A percentile compares a stretch with the other conserved stretches of the same genome.
Conservation (phyloP, 805 yeast species). For the Metschnikowia similis region DNA sequence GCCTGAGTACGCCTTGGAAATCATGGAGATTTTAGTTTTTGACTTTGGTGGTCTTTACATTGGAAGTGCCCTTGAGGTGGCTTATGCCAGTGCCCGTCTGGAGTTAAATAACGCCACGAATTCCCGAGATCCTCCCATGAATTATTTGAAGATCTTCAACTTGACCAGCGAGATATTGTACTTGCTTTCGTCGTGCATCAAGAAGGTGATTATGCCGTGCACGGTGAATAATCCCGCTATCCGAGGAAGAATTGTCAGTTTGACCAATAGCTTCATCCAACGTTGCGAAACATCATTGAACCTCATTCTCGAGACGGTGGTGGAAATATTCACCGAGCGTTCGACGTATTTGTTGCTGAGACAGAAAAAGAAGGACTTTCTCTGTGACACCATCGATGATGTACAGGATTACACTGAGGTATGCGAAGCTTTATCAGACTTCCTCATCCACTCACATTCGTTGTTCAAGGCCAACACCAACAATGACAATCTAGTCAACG, state of each 20-base stretch:
- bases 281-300: conserved; percentile 64
- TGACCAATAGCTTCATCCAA: conserved; percentile 57
- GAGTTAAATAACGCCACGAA: conserved; percentile 25
- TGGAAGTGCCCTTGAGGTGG: conserved; percentile 68
- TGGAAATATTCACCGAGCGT: conserved; percentile 49
- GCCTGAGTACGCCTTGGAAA: conserved; percentile 57
- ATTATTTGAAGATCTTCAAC: conserved; percentile 47
- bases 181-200: conserved; percentile 66
- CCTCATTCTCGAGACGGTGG: conserved; percentile 55
- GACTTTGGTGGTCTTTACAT: conserved; percentile 73
- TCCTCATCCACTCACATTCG: conserved; percentile 42
- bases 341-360: conserved; percentile 46
- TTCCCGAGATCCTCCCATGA: conserved; percentile 35
- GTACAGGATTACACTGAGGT: conserved; percentile 60
- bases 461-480: conserved; percentile 35
- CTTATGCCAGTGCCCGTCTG: conserved; percentile 46
- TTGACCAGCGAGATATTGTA: conserved; percentile 56
- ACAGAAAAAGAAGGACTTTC: conserved; percentile 74
- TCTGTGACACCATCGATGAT: conserved; percentile 39
- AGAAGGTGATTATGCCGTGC: conserved; percentile 72
- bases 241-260: conserved; percentile 54
- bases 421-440: conserved; percentile 57
- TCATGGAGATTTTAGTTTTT: conserved; percentile 61
- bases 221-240: conserved; percentile 55
- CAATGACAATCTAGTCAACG: conserved; percentile 43